phyloP scores from a whole-genome alignment of 202 grass and related monocot species.

The Setaria viridis region DNA sequence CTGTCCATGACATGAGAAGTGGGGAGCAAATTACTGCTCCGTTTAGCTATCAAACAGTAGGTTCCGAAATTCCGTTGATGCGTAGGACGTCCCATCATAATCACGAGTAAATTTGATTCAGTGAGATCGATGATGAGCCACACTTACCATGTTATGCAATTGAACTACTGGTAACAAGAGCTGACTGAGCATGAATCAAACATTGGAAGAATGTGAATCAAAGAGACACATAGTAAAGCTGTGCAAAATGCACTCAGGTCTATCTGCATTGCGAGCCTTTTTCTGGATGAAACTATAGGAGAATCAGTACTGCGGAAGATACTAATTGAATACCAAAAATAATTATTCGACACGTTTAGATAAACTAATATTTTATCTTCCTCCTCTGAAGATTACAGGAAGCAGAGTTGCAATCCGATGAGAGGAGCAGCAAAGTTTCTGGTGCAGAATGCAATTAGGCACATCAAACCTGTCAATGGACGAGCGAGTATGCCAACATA shows the following conservation, averaged over 20 bases:
- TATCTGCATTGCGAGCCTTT: neutral
- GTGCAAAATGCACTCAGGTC: neutral
- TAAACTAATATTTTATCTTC: neutral
- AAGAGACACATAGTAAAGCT: neutral
- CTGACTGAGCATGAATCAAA: neutral
- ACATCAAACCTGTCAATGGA: constrained; percentile 39
- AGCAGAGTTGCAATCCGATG: neutral
- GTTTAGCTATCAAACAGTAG: neutral
- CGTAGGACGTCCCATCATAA: neutral
- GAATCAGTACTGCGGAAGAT: too few relatives aligned
- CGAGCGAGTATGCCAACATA: constrained; percentile 41
- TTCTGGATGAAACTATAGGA: neutral
- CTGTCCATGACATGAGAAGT: neutral
- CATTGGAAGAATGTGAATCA: too few relatives aligned
- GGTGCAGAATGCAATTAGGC: constrained; percentile 50
- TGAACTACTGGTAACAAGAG: neutral
- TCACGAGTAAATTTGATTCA: neutral
- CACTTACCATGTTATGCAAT: neutral
- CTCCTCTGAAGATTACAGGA: neutral
- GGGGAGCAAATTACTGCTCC: neutral
- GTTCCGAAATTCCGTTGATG: neutral
- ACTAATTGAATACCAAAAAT: neutral
- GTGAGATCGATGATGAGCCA: neutral
- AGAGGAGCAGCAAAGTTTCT: constrained; percentile 36
- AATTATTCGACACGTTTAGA: neutral